These are phyloP conservation scores for Podila clonocystis DNA, from an alignment of 192 early-diverging fungal species.

Conservation along the genomic window DNA sequence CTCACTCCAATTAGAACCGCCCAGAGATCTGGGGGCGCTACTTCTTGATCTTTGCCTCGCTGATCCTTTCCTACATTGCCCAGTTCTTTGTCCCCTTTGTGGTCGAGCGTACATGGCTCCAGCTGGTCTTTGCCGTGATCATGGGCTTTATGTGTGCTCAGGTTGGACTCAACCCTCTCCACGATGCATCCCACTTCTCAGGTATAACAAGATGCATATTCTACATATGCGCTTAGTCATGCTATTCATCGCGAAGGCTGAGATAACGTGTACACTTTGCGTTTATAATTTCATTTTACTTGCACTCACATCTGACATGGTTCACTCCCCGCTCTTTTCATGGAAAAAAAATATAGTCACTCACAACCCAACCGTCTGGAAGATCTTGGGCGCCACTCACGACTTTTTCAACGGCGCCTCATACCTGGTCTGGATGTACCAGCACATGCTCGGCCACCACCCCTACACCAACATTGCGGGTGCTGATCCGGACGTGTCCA, in stretches of 20 bases:
- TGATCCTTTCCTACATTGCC: conserved; percentile 54
- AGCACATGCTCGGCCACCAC: conserved; percentile 68
- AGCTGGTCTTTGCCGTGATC: conserved; percentile 56
- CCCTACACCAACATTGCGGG: conserved; percentile 67
- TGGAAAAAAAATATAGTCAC: conserved; percentile 35
- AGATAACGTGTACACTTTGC: too few species aligned
- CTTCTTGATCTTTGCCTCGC: conserved; percentile 49
- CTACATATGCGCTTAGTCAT: conserved; percentile 5
- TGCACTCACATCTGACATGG: not conserved
- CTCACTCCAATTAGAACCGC: conserved; percentile 33
- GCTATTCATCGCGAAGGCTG: not conserved
- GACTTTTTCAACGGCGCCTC: conserved; percentile 69
- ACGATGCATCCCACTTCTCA: conserved; percentile 67
- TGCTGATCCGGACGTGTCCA: conserved; percentile 64
- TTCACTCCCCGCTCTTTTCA: not conserved
- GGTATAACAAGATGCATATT: conserved; percentile 14
- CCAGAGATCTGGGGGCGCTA: conserved; percentile 59
- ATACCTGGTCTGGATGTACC: conserved; percentile 66
- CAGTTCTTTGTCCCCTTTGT: conserved; percentile 58
- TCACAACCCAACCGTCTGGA: conserved; percentile 64
- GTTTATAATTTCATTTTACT: not conserved
- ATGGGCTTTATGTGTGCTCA: conserved; percentile 62
- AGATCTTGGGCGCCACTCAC: conserved; percentile 61
- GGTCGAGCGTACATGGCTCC: conserved; percentile 55
- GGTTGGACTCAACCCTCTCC: conserved; percentile 63